Base-by-base conservation (phyloP, 148 eudicot species). In the Camellia lanceoleosa region DNA sequence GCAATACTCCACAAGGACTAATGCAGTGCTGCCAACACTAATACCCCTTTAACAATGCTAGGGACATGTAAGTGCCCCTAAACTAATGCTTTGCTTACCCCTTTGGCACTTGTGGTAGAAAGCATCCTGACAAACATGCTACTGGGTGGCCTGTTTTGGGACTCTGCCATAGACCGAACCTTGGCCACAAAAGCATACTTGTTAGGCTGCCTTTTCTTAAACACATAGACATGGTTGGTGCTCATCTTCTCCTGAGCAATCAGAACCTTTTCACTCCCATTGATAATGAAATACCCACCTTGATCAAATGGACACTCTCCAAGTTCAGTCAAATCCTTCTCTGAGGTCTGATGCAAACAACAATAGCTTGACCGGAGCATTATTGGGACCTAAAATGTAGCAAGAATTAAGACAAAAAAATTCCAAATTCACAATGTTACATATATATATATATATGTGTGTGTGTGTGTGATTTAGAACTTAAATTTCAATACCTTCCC, bases 301-400 rank as follows among this genome's bases (percentile, higher is more conserved):
- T 90, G 95, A 86, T 93, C 97, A 80, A 77, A 89, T 7, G 98
- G 98, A 74, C 98, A 95, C 87, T 95, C 98, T 71, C 97, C 97
- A 78, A 95, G 93, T 86, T 95, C 98, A 7, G 94, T 93, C 60
- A 95, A 91, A 82, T 95, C 98, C 86, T 95, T 95, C 85, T 95
- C 98, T 59, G 97, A 93, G 78, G 89, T 93, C 76, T 92, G 93
- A 82, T 83, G 89, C 69, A 95, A 74, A 6, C 93, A 89, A 75
- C 97, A 95, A 72, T 95, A 95, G 79, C 97, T 91, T 23, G 98
- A 95, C 44, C 98, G 91, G 63, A 95, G 96, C 98, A 95, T 95
- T 80, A 93, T 93, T 15, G 98, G 98, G 58, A 95, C 98, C 97
- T 95, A 75, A 78, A 70, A 85, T 43, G 92, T 88, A 18, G 46